A percentile compares a stretch with the other conserved stretches of the same genome.
phyloP scores from a whole-genome alignment of 2,329 filamentous ascomycete species.

The Juglanconis sp. region DNA sequence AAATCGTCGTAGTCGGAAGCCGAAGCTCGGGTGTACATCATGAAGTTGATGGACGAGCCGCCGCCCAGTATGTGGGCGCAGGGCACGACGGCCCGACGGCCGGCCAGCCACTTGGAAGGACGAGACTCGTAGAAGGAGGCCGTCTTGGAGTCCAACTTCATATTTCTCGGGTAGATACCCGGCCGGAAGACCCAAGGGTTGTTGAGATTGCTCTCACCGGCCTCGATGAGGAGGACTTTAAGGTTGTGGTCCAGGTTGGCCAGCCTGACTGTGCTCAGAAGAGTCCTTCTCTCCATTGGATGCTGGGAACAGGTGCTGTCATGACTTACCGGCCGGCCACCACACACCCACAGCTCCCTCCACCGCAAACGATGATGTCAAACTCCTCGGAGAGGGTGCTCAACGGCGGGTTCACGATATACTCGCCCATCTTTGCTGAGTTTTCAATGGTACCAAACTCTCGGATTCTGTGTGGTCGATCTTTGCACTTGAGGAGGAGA shows the following conservation, averaged over 20 bases:
- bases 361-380: constrained; percentile 76
- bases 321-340: constrained; percentile 49
- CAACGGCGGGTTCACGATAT: constrained; percentile 9
- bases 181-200: constrained; percentile 76
- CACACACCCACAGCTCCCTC: constrained; percentile 65
- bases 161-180: constrained; percentile 74
- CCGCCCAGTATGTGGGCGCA: constrained; percentile 70
- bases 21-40: constrained; percentile 74
- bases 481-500: neutral
- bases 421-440: constrained; percentile 13
- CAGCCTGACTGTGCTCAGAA: constrained; percentile 41
- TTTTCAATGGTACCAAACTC: neutral
- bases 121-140: constrained; percentile 78
- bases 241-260: constrained; percentile 75
- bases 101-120: constrained; percentile 69
- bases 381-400: constrained; percentile 66
- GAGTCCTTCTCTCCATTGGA: neutral
- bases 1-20: constrained; percentile 76
- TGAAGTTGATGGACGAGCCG: constrained; percentile 74
- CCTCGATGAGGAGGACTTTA: constrained; percentile 67
- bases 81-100: constrained; percentile 70
- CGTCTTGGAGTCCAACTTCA: constrained; percentile 76
- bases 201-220: constrained; percentile 70
- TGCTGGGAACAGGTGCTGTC: constrained; percentile 5
- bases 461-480: neutral